These are phyloP conservation scores for Gynandropsis gynandra DNA, from an alignment of 345 rosid species.

Conservation along the genomic window DNA sequence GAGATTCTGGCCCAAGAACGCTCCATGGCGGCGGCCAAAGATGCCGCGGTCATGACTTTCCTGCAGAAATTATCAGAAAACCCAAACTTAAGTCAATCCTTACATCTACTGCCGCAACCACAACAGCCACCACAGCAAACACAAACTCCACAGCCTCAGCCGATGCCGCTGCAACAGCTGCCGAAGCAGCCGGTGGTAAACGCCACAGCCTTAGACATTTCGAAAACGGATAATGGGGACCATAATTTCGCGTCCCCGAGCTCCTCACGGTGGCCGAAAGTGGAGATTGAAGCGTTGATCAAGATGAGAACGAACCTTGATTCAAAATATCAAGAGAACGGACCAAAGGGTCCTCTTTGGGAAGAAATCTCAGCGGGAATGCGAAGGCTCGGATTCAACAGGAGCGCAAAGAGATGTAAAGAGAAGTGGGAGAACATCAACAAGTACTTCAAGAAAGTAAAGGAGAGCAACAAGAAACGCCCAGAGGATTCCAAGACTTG, in stretches of 20 bases:
- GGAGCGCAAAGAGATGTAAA: conserved; percentile 68
- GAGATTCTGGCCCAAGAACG: conserved; percentile 72
- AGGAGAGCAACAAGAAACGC: conserved; percentile 65
- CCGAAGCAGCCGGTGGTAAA: background rate
- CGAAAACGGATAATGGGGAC: conserved; percentile 28
- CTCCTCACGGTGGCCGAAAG: conserved; percentile 50
- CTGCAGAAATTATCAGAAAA: conserved; percentile 60
- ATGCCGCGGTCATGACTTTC: conserved; percentile 64
- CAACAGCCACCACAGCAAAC: conserved; percentile 12
- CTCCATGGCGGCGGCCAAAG: conserved; percentile 60
- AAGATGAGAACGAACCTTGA: conserved; percentile 40
- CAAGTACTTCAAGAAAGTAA: conserved; percentile 77
- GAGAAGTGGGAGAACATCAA: conserved; percentile 86
- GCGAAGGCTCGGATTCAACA: conserved; percentile 53
- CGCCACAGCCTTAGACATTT: conserved; percentile 3
- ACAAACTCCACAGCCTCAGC: conserved; percentile 18
- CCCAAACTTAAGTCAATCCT: conserved; percentile 10
- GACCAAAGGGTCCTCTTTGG: conserved; percentile 73
- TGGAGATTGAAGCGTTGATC: conserved; percentile 42
- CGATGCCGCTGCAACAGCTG: conserved; percentile 12
- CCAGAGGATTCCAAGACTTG: conserved; percentile 77
- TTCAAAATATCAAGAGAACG: conserved; percentile 39
- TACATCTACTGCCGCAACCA: conserved; percentile 2
- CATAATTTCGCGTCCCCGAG: conserved; percentile 29
- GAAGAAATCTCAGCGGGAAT: conserved; percentile 63